A percentile compares a stretch with the other conserved stretches of the same genome.
Conservation (phyloP, 768 basidiomycete genomes). For the Mycena epipterygia region DNA sequence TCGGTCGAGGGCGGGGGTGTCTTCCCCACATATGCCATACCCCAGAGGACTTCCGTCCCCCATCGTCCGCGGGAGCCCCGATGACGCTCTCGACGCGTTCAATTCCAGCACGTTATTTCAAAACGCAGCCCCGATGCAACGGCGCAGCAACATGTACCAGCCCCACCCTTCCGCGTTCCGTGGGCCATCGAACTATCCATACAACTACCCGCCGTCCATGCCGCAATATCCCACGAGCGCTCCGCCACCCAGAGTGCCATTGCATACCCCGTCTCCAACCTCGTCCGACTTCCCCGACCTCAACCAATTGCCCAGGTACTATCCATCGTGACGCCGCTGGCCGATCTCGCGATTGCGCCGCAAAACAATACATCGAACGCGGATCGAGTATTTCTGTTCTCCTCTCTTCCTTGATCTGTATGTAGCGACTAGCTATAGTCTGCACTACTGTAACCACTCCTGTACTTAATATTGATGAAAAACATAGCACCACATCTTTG, state of each 20-base stretch:
- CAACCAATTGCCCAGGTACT: conserved; percentile 9
- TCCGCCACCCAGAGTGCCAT: background rate
- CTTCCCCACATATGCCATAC: conserved; percentile 1
- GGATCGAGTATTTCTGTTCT: background rate
- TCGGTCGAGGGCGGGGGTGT: background rate
- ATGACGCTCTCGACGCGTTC: background rate
- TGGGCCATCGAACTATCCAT: background rate
- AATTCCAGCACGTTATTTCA: conserved; percentile 5
- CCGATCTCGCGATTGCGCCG: background rate
- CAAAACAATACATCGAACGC: background rate
- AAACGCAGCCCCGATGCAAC: conserved; percentile 12
- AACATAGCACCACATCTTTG: no score
- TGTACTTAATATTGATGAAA: no score
- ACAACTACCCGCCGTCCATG: background rate
- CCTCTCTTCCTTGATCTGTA: background rate
- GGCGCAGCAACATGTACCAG: conserved; percentile 1
- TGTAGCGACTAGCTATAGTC: background rate
- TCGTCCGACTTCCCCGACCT: background rate
- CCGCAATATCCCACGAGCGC: conserved; percentile 3
- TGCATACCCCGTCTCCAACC: background rate
- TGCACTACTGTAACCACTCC: background rate
- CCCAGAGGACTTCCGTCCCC: background rate
- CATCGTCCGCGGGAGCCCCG: background rate
- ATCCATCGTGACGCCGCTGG: background rate
- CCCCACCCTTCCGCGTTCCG: background rate